Base-by-base conservation (phyloP, 225 moss, liverwort and hornwort species). In the Ulota crispa region DNA sequence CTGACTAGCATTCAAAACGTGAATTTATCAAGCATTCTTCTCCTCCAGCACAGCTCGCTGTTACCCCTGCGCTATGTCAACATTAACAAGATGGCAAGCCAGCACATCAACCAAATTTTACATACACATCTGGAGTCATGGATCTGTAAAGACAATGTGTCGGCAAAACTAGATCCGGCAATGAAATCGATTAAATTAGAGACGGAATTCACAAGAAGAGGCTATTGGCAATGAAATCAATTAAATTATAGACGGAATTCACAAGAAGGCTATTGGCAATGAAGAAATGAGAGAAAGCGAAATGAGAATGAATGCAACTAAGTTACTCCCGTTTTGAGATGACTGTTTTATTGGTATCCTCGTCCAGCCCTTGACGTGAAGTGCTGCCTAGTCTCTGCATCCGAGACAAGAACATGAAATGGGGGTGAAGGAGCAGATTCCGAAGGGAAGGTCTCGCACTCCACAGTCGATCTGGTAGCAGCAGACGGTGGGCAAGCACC, bases 401-500 rank as follows among this genome's bases (percentile, higher is more conserved):
- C 91, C 91, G 0, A 91, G 54, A 76, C 91, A 91, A 14, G 88
- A 86, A 45, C 88, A 91, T 0, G 91, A 91, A 76, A 91, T 73
- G 72, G 91, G 91, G 30, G 87, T 91, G 64, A 91, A 91, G 9
- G 88, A 88, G 81, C 91, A 91, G 54, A 87, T 83, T 6, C 88
- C 91, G n/a, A 83, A 88, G 23, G 91, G 91, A 14, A 89, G 86
- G 47, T 88, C 91, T 13, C 81, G 91, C 9, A 81, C 64, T 0
- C 85, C 85, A 11, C 91, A 91, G 15, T 87, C 75, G 64, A 91
- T 89, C 37, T 91, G 80, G 76, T 91, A 91, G 84, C 91, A 91
- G 84, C 88, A 91, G 24, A 91, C 68, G 4, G 85, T 91, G 11
- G 91, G 88, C 83, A 91, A 80, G 78, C 91, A 91, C 91, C 88